Evolutionary conservation across 2,329 filamentous ascomycete genomes (phyloP).

Genomic region (Macrophomina tecta): DNA sequence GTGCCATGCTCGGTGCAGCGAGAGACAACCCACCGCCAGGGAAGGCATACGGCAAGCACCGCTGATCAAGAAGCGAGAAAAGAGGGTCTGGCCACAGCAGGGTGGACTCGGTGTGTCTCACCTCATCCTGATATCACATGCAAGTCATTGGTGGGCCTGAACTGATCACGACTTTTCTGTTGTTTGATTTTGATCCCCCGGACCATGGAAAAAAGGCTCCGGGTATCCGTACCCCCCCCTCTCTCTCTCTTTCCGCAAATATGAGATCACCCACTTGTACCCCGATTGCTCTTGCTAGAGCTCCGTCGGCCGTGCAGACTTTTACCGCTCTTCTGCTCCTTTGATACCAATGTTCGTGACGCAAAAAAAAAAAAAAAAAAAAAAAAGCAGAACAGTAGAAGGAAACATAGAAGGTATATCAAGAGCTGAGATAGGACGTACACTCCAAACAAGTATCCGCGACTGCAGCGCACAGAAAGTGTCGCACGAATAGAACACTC

Average conservation of each 20-base stretch:
- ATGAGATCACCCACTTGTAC: not conserved
- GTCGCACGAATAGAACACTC: not conserved
- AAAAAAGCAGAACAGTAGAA: too few relatives aligned
- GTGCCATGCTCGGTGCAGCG: too few relatives aligned
- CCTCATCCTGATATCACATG: not conserved
- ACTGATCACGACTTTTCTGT: not conserved
- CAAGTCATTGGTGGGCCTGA: not conserved
- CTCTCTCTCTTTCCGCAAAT: not conserved
- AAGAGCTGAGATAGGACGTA: conserved; percentile 1
- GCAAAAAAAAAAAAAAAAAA: not conserved
- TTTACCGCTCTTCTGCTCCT: not conserved
- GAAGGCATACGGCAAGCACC: not conserved
- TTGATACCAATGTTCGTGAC: conserved; percentile 6
- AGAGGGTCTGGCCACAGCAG: not conserved
- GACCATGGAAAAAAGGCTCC: not conserved
- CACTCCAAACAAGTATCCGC: too few relatives aligned
- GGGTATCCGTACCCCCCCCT: not conserved
- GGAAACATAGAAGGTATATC: not conserved
- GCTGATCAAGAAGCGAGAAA: not conserved
- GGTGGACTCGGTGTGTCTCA: not conserved
- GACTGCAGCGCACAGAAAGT: not conserved
- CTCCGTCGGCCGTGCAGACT: not conserved
- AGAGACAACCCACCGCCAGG: too few relatives aligned
- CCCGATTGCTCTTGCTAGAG: not conserved
- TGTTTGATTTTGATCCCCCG: not conserved